Evolutionary conservation across 2,329 filamentous ascomycete genomes (phyloP), one percentile per base, ranked within the genome.

Genomic region (Paracamarosporium sp.): DNA sequence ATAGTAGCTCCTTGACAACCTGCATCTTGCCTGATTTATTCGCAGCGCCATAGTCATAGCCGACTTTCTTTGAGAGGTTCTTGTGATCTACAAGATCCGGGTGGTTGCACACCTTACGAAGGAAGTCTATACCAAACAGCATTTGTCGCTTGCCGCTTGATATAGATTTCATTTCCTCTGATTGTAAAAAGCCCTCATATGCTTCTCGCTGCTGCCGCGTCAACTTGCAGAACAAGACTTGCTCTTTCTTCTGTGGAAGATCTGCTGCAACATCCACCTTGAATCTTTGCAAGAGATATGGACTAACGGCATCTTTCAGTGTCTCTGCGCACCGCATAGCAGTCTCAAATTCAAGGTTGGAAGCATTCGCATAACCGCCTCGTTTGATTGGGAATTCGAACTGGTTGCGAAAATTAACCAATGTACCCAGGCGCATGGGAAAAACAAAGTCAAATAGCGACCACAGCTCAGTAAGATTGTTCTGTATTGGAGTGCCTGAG

Each of bases 361-460:
- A 94, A 2, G 95, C 95, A 75, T 96, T 97, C 7, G 93, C 93
- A 76, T 98, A 98, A 4, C 95, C 95, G 44, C 96, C 96, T 51
- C 93, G 87, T 57, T 89, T 90, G 73, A 99, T 99, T 0, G 95
- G 95, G 35, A 96, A 90, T 72, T 98, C 95, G 63, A 99, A 98
- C 59, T 96, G 89, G 58, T 89, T 89, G 44, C 93, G 87, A 73
- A 99, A 99, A 62, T 91, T 92, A 56, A 97, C 90, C 12, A 98
- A 82, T 0, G 92, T 97, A 0, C 95, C 96, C 5, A 99, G 80
- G 13, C 93, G 90, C 92, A 98, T 97, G 0, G 96, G 95, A 61
- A 93, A 98, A 56, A 98, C 90, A 71, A 99, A 99, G 73, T 99
- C 96, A 71, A 99, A 98, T 0, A 99, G 80, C 0, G 94, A 98